A percentile compares a stretch with the other conserved stretches of the same genome.
Evolutionary conservation across 2,329 filamentous ascomycete genomes (phyloP).

Genomic region (Fonsecaea nubica): DNA sequence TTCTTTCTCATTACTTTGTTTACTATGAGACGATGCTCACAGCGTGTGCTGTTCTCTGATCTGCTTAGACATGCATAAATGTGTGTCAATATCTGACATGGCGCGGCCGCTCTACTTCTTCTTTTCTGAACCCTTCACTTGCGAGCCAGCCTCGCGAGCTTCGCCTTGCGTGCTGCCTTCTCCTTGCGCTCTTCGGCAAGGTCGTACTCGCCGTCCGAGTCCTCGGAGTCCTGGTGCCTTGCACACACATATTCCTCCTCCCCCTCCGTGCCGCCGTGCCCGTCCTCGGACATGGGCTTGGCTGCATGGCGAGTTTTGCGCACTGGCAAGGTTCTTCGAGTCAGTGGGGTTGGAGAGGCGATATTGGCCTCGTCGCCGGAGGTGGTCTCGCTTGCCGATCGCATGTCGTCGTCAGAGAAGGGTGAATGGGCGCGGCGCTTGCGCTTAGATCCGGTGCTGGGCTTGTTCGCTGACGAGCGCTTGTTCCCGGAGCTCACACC

Average conservation of each 20-base stretch:
- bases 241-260: neutral
- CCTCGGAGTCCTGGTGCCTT: neutral
- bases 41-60: neutral
- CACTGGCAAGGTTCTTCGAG: neutral
- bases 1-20: neutral
- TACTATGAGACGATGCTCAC: neutral
- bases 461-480: neutral
- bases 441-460: constrained; percentile 1
- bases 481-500: neutral
- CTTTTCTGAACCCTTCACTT: neutral
- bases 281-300: neutral
- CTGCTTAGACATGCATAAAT: neutral
- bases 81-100: neutral
- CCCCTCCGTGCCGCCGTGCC: neutral
- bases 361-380: constrained; percentile 11
- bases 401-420: neutral
- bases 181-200: constrained; percentile 14
- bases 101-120: no score
- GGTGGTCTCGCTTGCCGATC: constrained; percentile 1
- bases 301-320: neutral
- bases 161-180: constrained; percentile 2
- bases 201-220: constrained; percentile 7
- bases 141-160: constrained; percentile 1
- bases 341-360: neutral
- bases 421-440: neutral